Evolutionary conservation across 23 red algal species (phyloP), one percentile per base, ranked within the genome.

Genomic region (Gracilariopsis chorda): DNA sequence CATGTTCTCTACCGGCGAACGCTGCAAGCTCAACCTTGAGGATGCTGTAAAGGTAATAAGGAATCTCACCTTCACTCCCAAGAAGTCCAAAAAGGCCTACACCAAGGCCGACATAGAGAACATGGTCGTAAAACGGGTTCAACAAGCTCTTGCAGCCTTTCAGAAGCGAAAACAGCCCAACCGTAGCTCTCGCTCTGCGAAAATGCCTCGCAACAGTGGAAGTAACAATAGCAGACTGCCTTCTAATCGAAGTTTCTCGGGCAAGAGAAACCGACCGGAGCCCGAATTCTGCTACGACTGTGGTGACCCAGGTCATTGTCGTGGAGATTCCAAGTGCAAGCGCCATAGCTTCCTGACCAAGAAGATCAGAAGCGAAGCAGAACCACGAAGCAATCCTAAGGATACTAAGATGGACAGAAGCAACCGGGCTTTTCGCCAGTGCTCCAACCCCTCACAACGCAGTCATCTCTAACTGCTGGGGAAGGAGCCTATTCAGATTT

Each of bases 361-460:
- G 78, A 55, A 14, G 4, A 52, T 11, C 33, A 52, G 29, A 58
- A 33, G n/a, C 49, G n/a, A n/a, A n/a, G n/a, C n/a, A n/a, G n/a
- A 83, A 25, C 36, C 43, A 40, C 11, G 78, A 6, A 55, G 78
- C 9, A 34, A 34, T 43, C 25, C 0, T 37, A n/a, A n/a, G n/a
- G n/a, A n/a, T n/a, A 63, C 36, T 83, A 52, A 64, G 35, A 19
- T 23, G 28, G 49, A 61, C 28, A 52, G n/a, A n/a, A n/a, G n/a
- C n/a, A n/a, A n/a, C n/a, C n/a, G 7, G 32, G 69, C 3, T 83
- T 83, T 83, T 83, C 78, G 55, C n/a, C 60, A 57, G 53, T 23
- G 78, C 48, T 83, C 78, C 78, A 58, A 42, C 52, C 28, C 20
- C 24, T 44, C n/a, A 19, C 52, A 83, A 58, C 4, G 28, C 49